phyloP scores from a whole-genome alignment of 1,284 basidiomycete species.

The Abortiporus biennis region DNA sequence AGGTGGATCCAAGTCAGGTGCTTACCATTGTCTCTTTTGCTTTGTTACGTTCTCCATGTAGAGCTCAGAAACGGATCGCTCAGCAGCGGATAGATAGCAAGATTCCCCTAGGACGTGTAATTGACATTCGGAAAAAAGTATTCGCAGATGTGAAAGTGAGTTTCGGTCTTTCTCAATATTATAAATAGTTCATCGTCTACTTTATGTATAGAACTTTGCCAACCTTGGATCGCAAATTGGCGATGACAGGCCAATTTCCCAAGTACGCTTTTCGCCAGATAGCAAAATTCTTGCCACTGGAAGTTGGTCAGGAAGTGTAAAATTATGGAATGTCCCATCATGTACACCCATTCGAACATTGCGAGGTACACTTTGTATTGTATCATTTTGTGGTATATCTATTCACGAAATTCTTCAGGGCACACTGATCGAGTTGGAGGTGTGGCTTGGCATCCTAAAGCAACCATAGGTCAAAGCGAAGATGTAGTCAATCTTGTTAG shows the following conservation, averaged over 20 bases:
- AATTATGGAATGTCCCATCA: slow-evolving; percentile 92
- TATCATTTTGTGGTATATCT: not conserved
- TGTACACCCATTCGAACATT: slow-evolving; percentile 74
- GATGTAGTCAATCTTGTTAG: slow-evolving; percentile 83
- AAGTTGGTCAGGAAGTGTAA: slow-evolving; percentile 93
- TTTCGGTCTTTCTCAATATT: slow-evolving; percentile 4
- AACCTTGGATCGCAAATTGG: slow-evolving; percentile 97
- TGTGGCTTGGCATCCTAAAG: slow-evolving; percentile 95
- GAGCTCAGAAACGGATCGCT: slow-evolving; percentile 88
- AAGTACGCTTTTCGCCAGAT: slow-evolving; percentile 94
- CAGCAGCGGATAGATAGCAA: slow-evolving; percentile 85
- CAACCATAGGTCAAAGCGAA: slow-evolving; percentile 74
- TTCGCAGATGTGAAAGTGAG: slow-evolving; percentile 86
- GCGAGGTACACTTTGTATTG: slow-evolving; percentile 45
- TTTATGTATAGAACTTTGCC: slow-evolving; percentile 61
- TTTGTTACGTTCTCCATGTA: slow-evolving; percentile 38
- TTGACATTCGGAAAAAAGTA: slow-evolving; percentile 86
- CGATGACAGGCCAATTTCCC: slow-evolving; percentile 90
- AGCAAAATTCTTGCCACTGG: slow-evolving; percentile 85
- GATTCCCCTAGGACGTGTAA: slow-evolving; percentile 85
- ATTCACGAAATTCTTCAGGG: slow-evolving; percentile 34
- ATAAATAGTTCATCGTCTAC: not conserved
- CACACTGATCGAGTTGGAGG: slow-evolving; percentile 93
- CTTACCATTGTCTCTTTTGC: slow-evolving; percentile 53
- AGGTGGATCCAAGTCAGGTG: slow-evolving; percentile 52